These are phyloP conservation scores for Wickerhamomyces queroliae DNA, from an alignment of 805 yeast genomes.

Conservation along the genomic window DNA sequence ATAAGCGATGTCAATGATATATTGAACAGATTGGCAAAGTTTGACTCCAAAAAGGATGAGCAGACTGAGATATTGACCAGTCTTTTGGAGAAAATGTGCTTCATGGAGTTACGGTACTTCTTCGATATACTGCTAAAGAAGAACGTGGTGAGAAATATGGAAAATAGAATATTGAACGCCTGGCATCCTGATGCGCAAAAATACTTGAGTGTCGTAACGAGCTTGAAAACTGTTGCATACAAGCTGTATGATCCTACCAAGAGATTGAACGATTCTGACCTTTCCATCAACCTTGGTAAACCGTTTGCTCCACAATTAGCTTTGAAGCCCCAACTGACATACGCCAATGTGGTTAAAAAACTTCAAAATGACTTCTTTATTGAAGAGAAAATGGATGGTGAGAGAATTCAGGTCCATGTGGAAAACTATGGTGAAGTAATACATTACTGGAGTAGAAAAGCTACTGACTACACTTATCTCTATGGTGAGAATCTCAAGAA, in stretches of 20 bases:
- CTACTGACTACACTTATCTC: conserved; percentile 64
- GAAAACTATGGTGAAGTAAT: conserved; percentile 30
- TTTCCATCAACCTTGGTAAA: conserved; percentile 27
- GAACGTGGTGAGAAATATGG: conserved; percentile 57
- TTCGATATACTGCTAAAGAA: conserved; percentile 59
- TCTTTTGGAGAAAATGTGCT: conserved; percentile 48
- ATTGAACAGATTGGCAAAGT: conserved; percentile 38
- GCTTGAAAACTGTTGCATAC: conserved; percentile 54
- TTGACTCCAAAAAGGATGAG: conserved; percentile 24
- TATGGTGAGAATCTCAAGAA: conserved; percentile 51
- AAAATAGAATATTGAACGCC: conserved; percentile 44
- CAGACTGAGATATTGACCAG: conserved; percentile 40
- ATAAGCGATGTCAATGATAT: conserved; percentile 44
- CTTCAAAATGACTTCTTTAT: conserved; percentile 50
- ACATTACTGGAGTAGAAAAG: conserved; percentile 49
- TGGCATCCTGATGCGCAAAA: conserved; percentile 82
- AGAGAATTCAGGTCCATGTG: conserved; percentile 76
- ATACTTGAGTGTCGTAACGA: conserved; percentile 59
- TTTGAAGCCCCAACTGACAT: conserved; percentile 43
- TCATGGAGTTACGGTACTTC: conserved; percentile 62
- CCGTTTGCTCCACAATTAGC: conserved; percentile 77
- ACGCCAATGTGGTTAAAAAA: conserved; percentile 42
- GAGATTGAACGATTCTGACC: conserved; percentile 35
- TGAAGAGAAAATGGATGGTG: conserved; percentile 95
- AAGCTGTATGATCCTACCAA: conserved; percentile 44